phyloP scores from a whole-genome alignment of 257 asterid species.

The Solanum chaucha region DNA sequence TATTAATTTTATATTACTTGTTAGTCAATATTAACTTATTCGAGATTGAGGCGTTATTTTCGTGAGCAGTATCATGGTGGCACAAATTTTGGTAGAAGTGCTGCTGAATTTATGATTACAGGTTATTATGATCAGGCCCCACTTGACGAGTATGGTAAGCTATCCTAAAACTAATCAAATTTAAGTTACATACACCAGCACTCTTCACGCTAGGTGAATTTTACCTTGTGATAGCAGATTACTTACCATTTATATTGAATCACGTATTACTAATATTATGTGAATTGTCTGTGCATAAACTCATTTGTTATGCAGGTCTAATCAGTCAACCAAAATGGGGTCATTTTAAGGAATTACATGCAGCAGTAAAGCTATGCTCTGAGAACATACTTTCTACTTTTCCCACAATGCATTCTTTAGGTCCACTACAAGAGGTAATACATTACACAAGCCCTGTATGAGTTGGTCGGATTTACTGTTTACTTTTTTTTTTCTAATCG shows the following conservation, averaged over 20 bases:
- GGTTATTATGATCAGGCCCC: conserved; percentile 76
- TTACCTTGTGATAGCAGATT: not conserved
- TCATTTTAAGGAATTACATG: conserved; percentile 66
- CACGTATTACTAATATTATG: not conserved
- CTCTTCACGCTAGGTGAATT: not conserved
- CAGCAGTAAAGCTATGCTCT: conserved; percentile 46
- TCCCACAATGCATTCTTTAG: conserved; percentile 26
- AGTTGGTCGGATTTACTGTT: not conserved
- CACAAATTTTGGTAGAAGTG: conserved; percentile 64
- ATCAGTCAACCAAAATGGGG: conserved; percentile 75
- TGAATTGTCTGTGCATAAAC: not conserved
- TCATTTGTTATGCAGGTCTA: conserved; percentile 38
- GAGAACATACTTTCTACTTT: conserved; percentile 40
- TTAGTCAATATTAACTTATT: not conserved
- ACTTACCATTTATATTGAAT: not conserved
- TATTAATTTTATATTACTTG: not conserved
- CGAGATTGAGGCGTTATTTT: not conserved
- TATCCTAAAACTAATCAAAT: not conserved
- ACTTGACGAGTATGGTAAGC: conserved; percentile 69
- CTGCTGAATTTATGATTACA: conserved; percentile 39
- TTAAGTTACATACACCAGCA: not conserved
- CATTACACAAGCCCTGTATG: not conserved
- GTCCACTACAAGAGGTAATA: conserved; percentile 54
- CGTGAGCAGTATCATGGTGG: conserved; percentile 66
- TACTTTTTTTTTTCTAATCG: not conserved